phyloP scores from a whole-genome alignment of 1,139 yeast genomes.

The Taphrina flavorubra region DNA sequence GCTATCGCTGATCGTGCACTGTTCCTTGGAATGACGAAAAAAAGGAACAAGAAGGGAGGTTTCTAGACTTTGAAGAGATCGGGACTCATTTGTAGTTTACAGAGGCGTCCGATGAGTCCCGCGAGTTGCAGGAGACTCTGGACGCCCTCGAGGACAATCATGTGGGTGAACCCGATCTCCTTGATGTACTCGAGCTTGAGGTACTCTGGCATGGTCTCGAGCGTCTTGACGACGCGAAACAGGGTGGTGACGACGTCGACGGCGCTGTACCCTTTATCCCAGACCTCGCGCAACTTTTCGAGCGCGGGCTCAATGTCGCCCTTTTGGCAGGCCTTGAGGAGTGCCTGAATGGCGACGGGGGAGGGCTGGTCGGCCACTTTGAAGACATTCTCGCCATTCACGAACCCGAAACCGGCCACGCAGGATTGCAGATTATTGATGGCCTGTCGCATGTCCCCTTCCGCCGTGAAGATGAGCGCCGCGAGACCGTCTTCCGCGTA shows the following conservation, averaged over 20 bases:
- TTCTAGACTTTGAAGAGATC: slow-evolving; percentile 33
- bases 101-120: slow-evolving; percentile 75
- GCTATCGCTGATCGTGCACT: not conserved
- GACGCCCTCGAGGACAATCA: slow-evolving; percentile 93
- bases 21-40: too few species aligned
- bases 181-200: slow-evolving; percentile 75
- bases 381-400: slow-evolving; percentile 88
- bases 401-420: slow-evolving; percentile 89
- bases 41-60: too few species aligned
- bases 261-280: slow-evolving; percentile 92
- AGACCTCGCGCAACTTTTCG: slow-evolving; percentile 68
- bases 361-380: slow-evolving; percentile 97
- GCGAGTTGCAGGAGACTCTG: slow-evolving; percentile 82
- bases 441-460: slow-evolving; percentile 99
- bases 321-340: slow-evolving; percentile 63
- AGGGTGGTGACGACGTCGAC: slow-evolving; percentile 90
- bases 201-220: slow-evolving; percentile 66
- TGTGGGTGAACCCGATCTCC: slow-evolving; percentile 49
- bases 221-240: slow-evolving; percentile 80
- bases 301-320: slow-evolving; percentile 70
- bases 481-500: slow-evolving; percentile 89
- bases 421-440: slow-evolving; percentile 92
- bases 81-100: slow-evolving; percentile 46
- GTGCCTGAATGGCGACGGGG: slow-evolving; percentile 80
- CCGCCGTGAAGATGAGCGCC: slow-evolving; percentile 94